Conservation (phyloP, 75 land plant species). For the Selaginella tamariscina region DNA sequence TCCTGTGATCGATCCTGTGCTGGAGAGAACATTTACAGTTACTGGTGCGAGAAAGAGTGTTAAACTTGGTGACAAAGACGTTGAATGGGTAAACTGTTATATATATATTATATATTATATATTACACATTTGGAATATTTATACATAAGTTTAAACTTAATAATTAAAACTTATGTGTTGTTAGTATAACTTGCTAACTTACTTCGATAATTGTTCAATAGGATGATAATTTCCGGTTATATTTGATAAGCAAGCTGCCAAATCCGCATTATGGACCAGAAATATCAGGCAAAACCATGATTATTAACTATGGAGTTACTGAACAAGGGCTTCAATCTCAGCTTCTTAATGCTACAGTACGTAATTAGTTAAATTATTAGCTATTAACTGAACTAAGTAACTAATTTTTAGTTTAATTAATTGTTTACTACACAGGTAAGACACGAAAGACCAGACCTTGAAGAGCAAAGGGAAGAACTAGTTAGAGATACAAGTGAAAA, state of each 20-base stretch:
- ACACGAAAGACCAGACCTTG: slow-evolving; percentile 33
- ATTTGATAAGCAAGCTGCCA: slow-evolving; percentile 26
- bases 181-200: too few species aligned
- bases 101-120: too few species aligned
- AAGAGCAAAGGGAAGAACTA: slow-evolving; percentile 22
- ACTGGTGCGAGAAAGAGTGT: slow-evolving; percentile 26
- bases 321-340: slow-evolving; percentile 32
- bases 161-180: too few species aligned
- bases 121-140: too few species aligned
- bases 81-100: slow-evolving; percentile 32
- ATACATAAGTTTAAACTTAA: too few species aligned
- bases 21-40: slow-evolving; percentile 19
- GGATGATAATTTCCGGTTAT: slow-evolving; percentile 32
- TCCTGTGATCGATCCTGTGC: slow-evolving; percentile 31
- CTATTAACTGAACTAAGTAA: neutral
- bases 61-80: slow-evolving; percentile 28
- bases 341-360: slow-evolving; percentile 31
- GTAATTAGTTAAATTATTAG: neutral
- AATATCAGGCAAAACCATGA: slow-evolving; percentile 27
- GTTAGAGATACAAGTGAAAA: slow-evolving; percentile 28
- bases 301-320: slow-evolving; percentile 28
- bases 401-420: neutral
- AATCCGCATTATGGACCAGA: slow-evolving; percentile 35
- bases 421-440: slow-evolving; percentile 18
- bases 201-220: slow-evolving; percentile 4